phyloP scores from a whole-genome alignment of 768 basidiomycete species.

The Mycena filopes region DNA sequence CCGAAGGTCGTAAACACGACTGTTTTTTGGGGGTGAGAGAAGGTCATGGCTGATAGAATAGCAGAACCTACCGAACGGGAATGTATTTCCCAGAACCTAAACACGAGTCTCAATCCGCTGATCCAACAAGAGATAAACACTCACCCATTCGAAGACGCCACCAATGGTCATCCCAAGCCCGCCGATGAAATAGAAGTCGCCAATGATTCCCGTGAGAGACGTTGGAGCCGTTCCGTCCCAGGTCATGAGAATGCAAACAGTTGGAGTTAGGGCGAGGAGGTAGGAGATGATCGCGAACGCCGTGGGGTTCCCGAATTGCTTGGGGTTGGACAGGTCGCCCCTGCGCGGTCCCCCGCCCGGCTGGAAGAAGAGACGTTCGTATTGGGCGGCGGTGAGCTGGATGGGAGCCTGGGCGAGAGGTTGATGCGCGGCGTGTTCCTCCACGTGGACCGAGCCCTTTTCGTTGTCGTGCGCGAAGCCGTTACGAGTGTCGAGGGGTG shows the following conservation, averaged over 20 bases:
- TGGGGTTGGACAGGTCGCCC: constrained; percentile 5
- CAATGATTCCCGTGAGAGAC: constrained; percentile 25
- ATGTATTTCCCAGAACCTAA: constrained; percentile 36
- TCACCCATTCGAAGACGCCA: constrained; percentile 36
- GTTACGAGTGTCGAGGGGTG: not conserved
- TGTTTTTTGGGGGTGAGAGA: constrained; percentile 1
- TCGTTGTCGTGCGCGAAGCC: constrained; percentile 23
- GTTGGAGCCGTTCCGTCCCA: constrained; percentile 32
- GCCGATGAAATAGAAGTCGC: constrained; percentile 33
- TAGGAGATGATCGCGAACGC: constrained; percentile 32
- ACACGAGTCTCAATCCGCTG: constrained; percentile 15
- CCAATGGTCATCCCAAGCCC: constrained; percentile 32
- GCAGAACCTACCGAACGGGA: constrained; percentile 24
- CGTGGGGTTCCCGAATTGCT: constrained; percentile 31
- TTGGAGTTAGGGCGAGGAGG: constrained; percentile 33
- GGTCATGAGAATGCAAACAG: constrained; percentile 30
- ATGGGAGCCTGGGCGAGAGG: constrained; percentile 9
- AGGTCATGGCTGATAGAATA: not conserved
- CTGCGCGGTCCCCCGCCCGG: constrained; percentile 16
- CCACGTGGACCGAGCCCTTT: constrained; percentile 25
- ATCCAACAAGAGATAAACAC: not conserved
- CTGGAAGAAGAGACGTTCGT: constrained; percentile 32
- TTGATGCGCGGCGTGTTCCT: not conserved
- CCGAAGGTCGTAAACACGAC: constrained; percentile 34
- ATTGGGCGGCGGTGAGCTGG: constrained; percentile 29